Conservation (phyloP, 352 stramenopile genomes). For the Aphanomyces astaci region DNA sequence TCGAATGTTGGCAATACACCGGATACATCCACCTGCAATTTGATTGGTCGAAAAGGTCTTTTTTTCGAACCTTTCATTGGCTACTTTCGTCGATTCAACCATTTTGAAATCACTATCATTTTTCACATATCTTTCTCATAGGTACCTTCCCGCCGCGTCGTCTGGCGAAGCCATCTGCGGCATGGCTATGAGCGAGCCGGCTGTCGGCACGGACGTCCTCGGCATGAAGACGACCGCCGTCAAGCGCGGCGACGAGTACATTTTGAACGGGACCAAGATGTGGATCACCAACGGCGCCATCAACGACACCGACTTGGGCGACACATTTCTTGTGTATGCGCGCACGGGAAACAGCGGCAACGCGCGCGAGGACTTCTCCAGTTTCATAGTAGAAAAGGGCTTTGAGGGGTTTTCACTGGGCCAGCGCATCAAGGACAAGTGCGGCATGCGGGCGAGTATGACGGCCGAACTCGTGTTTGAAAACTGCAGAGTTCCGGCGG, state of each 20-base stretch:
- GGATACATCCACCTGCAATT: too few species aligned
- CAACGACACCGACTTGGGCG: conserved; percentile 90
- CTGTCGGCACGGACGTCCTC: conserved; percentile 90
- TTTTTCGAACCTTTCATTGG: too few species aligned
- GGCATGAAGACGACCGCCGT: conserved; percentile 94
- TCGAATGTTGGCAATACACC: too few species aligned
- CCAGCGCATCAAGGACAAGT: conserved; percentile 97
- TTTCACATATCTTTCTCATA: too few species aligned
- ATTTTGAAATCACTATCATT: too few species aligned
- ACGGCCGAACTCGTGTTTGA: conserved; percentile 99
- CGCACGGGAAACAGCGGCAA: conserved; percentile 85
- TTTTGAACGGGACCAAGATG: conserved; percentile 91
- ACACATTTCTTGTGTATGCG: conserved; percentile 98
- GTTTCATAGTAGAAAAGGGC: conserved; percentile 97
- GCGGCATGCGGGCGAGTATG: conserved; percentile 94
- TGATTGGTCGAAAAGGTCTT: too few species aligned
- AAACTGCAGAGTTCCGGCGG: conserved; percentile 88
- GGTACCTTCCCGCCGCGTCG: conserved; percentile 86
- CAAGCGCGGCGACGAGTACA: conserved; percentile 84
- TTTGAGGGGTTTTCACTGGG: conserved; percentile 94
- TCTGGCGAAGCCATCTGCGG: conserved; percentile 93
- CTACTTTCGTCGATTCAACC: too few species aligned
- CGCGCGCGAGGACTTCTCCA: conserved; percentile 88
- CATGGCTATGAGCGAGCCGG: conserved; percentile 99
- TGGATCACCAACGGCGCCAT: conserved; percentile 99